These are phyloP conservation scores for Hypoxylon trugodes DNA, from an alignment of 495 filamentous ascomycete genomes.

Conservation along the genomic window DNA sequence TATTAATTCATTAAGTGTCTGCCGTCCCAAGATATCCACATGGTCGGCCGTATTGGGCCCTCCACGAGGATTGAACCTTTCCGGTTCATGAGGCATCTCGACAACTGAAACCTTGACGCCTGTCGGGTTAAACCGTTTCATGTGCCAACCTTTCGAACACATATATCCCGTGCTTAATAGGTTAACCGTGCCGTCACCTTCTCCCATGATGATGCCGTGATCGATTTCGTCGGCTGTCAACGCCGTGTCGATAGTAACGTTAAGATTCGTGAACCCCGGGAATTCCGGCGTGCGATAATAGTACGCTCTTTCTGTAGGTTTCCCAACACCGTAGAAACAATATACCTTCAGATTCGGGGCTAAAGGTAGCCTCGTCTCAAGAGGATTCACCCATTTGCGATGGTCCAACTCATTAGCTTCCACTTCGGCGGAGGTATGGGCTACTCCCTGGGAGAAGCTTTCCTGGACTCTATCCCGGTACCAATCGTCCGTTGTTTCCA, in stretches of 20 bases:
- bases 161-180: constrained; percentile 91
- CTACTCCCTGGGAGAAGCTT: constrained; percentile 90
- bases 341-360: constrained; percentile 95
- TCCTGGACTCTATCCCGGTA: constrained; percentile 73
- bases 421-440: constrained; percentile 80
- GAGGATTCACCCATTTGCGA: constrained; percentile 91
- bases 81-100: constrained; percentile 97
- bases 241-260: constrained; percentile 89
- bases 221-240: constrained; percentile 74
- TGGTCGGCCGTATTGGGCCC: constrained; percentile 97
- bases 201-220: constrained; percentile 89
- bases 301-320: constrained; percentile 89
- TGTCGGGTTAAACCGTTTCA: constrained; percentile 93
- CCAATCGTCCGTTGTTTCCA: constrained; percentile 83
- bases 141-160: constrained; percentile 93
- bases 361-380: constrained; percentile 86
- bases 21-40: constrained; percentile 91
- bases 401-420: constrained; percentile 85
- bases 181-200: constrained; percentile 95
- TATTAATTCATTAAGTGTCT: constrained; percentile 90
- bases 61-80: constrained; percentile 87
- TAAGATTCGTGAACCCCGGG: constrained; percentile 68
- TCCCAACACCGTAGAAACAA: constrained; percentile 95
- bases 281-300: constrained; percentile 82
- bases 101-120: constrained; percentile 80